Conservation (phyloP, 2,329 filamentous ascomycete genomes). For the Penicillium sp. region DNA sequence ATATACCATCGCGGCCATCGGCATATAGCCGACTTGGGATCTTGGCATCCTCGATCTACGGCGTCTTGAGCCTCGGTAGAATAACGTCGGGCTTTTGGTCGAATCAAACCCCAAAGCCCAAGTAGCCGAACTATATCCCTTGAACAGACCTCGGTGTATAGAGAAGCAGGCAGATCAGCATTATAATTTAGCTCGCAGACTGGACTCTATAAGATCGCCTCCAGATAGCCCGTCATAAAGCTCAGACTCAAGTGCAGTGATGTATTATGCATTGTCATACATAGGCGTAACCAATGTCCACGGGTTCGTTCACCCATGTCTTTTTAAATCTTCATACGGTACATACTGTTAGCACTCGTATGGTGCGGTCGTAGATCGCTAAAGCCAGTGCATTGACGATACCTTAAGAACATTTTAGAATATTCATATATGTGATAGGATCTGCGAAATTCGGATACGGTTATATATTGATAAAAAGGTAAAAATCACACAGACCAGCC, state of each 20-base stretch:
- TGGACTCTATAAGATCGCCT: neutral
- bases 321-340: too few relatives aligned
- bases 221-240: too few relatives aligned
- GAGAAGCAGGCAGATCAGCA: too few relatives aligned
- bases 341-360: too few relatives aligned
- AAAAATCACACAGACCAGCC: neutral
- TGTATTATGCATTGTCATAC: too few relatives aligned
- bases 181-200: neutral
- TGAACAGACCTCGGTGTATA: neutral
- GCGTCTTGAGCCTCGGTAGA: neutral
- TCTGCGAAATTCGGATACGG: too few relatives aligned
- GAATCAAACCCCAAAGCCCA: too few relatives aligned
- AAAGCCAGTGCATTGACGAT: neutral
- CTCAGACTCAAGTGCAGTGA: too few relatives aligned
- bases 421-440: too few relatives aligned
- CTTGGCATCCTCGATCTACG: conserved; percentile 18
- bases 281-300: too few relatives aligned
- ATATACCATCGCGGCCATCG: neutral
- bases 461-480: neutral
- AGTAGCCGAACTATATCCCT: neutral
- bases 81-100: neutral
- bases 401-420: neutral
- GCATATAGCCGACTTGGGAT: conserved; percentile 15
- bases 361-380: too few relatives aligned
- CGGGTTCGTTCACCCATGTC: too few relatives aligned